Percentiles rank a stretch among this genome's conserved stretches.
These are phyloP conservation scores for Trichophaea hybrida DNA, from an alignment of 2,329 filamentous ascomycete genomes.

Conservation along the genomic window DNA sequence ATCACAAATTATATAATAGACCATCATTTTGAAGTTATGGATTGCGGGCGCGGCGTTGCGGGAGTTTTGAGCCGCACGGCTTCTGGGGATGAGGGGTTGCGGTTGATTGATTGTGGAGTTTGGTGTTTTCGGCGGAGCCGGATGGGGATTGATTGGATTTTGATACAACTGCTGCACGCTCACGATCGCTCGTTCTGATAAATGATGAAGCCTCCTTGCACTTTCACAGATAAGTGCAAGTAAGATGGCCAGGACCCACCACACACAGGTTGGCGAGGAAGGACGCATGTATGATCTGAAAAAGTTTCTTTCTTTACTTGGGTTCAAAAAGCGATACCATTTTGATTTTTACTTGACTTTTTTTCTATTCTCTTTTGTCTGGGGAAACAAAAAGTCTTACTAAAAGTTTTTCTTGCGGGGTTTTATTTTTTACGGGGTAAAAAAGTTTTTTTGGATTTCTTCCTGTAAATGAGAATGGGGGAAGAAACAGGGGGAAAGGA, in stretches of 20 bases:
- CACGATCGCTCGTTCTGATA: neutral
- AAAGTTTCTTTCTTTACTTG: neutral
- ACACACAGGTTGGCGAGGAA: too few relatives aligned
- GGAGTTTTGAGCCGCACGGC: constrained; percentile 5
- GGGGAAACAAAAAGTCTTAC: neutral
- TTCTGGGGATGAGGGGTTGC: constrained; percentile 8
- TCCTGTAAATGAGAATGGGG: neutral
- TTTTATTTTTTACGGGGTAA: constrained; percentile 4
- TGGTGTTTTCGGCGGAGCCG: neutral
- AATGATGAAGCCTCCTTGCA: neutral
- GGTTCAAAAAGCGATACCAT: constrained; percentile 2
- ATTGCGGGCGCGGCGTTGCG: constrained; percentile 5
- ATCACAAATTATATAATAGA: neutral
- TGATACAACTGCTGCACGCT: neutral
- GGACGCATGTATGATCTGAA: neutral
- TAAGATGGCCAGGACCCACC: too few relatives aligned
- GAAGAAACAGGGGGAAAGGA: too few relatives aligned
- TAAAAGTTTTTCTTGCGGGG: constrained; percentile 8
- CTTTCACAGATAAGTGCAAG: neutral
- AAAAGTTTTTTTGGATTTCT: neutral
- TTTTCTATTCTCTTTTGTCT: constrained; percentile 1
- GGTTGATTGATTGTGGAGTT: constrained; percentile 1
- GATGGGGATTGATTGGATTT: neutral
- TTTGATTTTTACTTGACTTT: constrained; percentile 1
- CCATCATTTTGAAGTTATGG: neutral